Evolutionary conservation across 495 filamentous ascomycete species (phyloP), one percentile per base, ranked within the genome.

Genomic region (Letharia columbiana): DNA sequence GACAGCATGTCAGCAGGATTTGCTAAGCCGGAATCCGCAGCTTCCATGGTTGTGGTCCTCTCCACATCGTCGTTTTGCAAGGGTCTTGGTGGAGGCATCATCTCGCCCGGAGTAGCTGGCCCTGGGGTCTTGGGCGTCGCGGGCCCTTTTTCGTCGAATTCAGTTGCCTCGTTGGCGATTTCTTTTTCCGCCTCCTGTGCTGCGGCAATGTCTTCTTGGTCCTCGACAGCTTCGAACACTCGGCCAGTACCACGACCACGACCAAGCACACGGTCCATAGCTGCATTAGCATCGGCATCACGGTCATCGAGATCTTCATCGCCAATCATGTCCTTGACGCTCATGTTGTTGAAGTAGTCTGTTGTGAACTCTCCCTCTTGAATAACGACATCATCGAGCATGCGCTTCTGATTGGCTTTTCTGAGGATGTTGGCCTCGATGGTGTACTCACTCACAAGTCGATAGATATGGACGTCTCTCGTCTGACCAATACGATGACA

Each of bases 361-460:
- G 95, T 99, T 2, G 92, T 99, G 76, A 99, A 99, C 70, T 93
- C 92, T 60, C 95, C 95, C 75, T 97, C 92, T 74, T 99, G 95
- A 70, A 99, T 99, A 64, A 99, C 91, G 37, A 98, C 90, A 71
- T 98, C 93, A 71, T 99, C 95, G 0, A 99, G 79, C 88, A 98
- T 92, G 65, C 92, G 88, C 78, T 99, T 99, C 74, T 99, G 95
- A 66, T 93, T 91, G 18, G 91, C 89, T 72, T 98, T 98, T 63
- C 92, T 90, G 33, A 99, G 82, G 64, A 99, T 99, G 74, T 99
- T 99, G 69, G 92, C 94, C 75, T 99, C 95, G 64, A 99, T 98
- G 2, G 95, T 99, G 75, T 96, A 91, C 77, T 99, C 95, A 31
- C 89, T 92, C 39, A 99, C 93, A 50, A 99, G 88, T 10, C 94